These are phyloP conservation scores for Auricularia sp. DNA, from an alignment of 768 basidiomycete genomes.

Conservation along the genomic window DNA sequence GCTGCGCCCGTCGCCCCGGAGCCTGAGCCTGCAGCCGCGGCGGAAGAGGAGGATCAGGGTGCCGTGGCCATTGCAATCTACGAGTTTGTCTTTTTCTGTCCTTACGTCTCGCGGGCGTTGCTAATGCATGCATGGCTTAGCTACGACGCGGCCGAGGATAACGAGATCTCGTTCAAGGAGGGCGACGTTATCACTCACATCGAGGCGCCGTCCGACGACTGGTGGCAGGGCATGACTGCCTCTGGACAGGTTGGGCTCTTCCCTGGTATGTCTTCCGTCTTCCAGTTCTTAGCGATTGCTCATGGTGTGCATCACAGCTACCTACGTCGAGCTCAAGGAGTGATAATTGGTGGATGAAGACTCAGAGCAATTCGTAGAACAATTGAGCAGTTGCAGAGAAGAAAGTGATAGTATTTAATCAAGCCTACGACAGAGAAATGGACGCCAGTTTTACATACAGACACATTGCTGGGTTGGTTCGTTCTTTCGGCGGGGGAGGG, in stretches of 20 bases:
- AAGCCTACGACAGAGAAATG: neutral
- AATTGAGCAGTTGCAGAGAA: neutral
- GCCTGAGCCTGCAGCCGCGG: constrained; percentile 27
- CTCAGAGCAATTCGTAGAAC: neutral
- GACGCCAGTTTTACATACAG: neutral
- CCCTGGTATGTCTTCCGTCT: constrained; percentile 44
- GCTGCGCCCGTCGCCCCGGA: constrained; percentile 31
- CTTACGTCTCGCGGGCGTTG: constrained; percentile 9
- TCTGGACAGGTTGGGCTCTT: constrained; percentile 58
- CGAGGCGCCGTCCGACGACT: constrained; percentile 76
- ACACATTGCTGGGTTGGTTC: neutral
- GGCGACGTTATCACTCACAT: constrained; percentile 73
- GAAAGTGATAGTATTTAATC: neutral
- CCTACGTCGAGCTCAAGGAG: constrained; percentile 17
- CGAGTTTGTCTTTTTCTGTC: constrained; percentile 39
- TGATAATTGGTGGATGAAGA: neutral
- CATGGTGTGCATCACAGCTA: too few relatives aligned
- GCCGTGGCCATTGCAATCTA: constrained; percentile 56
- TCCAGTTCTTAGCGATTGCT: too few relatives aligned
- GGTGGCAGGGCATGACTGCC: constrained; percentile 68
- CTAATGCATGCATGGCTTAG: constrained; percentile 26
- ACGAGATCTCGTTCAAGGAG: constrained; percentile 78
- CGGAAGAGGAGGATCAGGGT: constrained; percentile 43
- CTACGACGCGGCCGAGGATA: constrained; percentile 86
- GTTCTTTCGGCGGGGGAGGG: neutral